Evolutionary conservation across 2,329 filamentous ascomycete species (phyloP).

Genomic region (Thelonectria rubi): DNA sequence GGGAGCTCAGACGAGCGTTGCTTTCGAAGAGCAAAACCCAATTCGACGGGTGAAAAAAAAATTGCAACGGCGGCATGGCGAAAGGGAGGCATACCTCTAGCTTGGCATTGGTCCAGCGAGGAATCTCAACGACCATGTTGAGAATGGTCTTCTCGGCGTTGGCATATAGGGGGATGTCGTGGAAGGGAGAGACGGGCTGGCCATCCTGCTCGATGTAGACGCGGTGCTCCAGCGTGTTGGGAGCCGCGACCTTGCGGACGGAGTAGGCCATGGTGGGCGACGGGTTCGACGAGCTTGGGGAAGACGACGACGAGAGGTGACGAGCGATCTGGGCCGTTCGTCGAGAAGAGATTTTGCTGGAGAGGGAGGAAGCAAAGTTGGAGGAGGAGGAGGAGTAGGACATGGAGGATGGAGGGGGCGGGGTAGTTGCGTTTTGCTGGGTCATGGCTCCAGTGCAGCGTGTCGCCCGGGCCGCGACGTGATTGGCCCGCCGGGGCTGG

Average conservation of each 20-base stretch:
- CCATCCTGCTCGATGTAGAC: constrained; percentile 99
- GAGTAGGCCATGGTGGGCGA: constrained; percentile 70
- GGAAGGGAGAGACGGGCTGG: constrained; percentile 91
- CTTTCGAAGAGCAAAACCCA: neutral
- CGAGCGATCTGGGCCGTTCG: constrained; percentile 65
- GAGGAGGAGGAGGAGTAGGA: constrained; percentile 34
- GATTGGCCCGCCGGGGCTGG: constrained; percentile 39
- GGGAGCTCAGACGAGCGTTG: constrained; percentile 23
- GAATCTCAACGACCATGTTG: constrained; percentile 99
- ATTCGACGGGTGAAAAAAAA: neutral
- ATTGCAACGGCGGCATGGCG: neutral
- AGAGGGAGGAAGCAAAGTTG: constrained; percentile 37
- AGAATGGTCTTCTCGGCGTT: constrained; percentile 94
- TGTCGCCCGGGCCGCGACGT: constrained; percentile 36
- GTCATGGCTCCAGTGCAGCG: constrained; percentile 37
- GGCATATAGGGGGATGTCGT: constrained; percentile 98
- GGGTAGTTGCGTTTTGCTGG: constrained; percentile 43
- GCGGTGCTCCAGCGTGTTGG: constrained; percentile 96
- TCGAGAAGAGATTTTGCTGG: constrained; percentile 56
- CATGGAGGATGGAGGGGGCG: constrained; percentile 50
- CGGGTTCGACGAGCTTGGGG: constrained; percentile 29
- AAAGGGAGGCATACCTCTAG: constrained; percentile 77
- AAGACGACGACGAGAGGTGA: constrained; percentile 56
- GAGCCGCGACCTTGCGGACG: constrained; percentile 85
- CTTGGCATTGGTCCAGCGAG: constrained; percentile 99